Evolutionary conservation across 495 filamentous ascomycete genomes (phyloP), one percentile per base, ranked within the genome.

Genomic region (Neohortaea acidophila): DNA sequence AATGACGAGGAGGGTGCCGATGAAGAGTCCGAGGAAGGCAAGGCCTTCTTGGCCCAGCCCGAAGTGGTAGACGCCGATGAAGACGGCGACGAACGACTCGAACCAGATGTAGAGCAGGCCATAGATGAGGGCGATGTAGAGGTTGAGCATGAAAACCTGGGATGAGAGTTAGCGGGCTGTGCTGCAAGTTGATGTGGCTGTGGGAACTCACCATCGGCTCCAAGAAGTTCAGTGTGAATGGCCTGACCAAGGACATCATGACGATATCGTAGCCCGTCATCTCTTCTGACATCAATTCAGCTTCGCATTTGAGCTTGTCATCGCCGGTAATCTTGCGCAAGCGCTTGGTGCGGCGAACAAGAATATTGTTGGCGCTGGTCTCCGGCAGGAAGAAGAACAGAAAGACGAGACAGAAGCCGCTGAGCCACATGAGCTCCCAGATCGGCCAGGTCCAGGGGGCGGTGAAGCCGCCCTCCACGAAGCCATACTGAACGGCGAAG

Each of bases 51-150:
- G 17, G 3, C 63, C 63, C 0, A 63, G 46, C 26, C 59, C 59
- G 53, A 73, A 71, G 41, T 53, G 51, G 50, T 68, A 68, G 11
- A 66, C 63, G 2, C 56, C 56, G 26, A 49, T 21, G 47, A 69
- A 74, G 36, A 71, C 62, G 17, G 70, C 59, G 1, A 67, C 68
- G 51, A 71, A 74, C 3, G 62, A 63, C 45, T 74, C 70, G 54
- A 74, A 72, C 59, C 61, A 74, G 47, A 66, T 61, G 47, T 71
- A 74, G 7, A 69, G 54, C 20, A 73, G 60, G 3, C 62, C 67
- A 33, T 74, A 72, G 24, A 67, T 58, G 0, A 73, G 58, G 4
- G 66, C 53, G 30, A 64, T 67, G 49, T 72, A 71, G 14, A 72
- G 55, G 43, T 71, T 70, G 2, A 69, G 48, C 5, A 68, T 35